Percentiles rank a stretch among this genome's conserved stretches.
Conservation (phyloP, 345 rosid genomes). For the Corchorus olitorius region DNA sequence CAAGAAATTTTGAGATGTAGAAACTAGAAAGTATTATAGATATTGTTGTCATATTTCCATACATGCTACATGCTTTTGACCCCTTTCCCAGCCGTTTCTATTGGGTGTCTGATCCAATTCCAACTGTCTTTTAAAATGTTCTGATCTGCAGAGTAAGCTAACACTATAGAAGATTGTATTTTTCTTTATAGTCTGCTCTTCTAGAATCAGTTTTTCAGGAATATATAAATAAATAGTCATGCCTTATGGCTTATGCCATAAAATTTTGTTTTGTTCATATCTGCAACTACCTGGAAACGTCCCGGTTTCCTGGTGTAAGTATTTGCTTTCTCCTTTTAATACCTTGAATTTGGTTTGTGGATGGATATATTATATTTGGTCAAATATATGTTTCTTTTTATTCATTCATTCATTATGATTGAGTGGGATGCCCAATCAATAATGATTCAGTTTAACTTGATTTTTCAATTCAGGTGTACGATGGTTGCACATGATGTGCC, state of each 20-base stretch:
- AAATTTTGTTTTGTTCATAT: not conserved
- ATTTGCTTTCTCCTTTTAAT: not conserved
- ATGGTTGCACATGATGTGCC: not conserved
- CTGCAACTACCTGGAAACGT: not conserved
- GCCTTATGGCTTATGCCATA: not conserved
- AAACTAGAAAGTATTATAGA: conserved; percentile 5
- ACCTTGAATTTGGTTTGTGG: not conserved
- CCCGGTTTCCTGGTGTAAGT: not conserved
- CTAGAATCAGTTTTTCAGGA: not conserved
- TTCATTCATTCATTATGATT: not conserved
- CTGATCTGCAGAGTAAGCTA: not conserved
- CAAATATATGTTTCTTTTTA: not conserved
- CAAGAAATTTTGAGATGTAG: conserved; percentile 8
- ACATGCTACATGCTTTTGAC: not conserved
- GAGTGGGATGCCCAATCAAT: not conserved
- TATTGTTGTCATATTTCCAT: not conserved
- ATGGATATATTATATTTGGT: conserved; percentile 1
- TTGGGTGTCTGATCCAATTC: not conserved
- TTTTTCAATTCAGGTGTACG: not conserved
- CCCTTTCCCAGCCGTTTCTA: not conserved
- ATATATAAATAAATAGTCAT: not conserved
- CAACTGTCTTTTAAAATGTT: not conserved
- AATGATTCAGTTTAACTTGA: not conserved
- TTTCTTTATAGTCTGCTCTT: not conserved
- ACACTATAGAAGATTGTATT: not conserved